phyloP scores from a whole-genome alignment of 495 filamentous ascomycete genomes.

The Tetracladium setigerum region DNA sequence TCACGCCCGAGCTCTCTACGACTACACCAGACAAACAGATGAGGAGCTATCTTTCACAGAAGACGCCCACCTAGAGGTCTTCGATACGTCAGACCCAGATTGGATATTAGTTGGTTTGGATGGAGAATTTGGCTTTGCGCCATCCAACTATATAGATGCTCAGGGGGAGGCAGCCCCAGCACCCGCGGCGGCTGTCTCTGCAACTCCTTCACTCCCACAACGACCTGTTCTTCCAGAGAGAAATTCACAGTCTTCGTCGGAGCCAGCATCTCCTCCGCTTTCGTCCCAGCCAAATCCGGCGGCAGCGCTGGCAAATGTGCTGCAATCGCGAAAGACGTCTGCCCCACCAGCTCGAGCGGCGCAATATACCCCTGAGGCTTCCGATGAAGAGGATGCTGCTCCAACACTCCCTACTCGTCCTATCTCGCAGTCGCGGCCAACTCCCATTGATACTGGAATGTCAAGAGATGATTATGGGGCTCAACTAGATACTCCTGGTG shows the following conservation, averaged over 20 bases:
- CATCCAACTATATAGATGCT: conserved; percentile 91
- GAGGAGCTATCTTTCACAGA: conserved; percentile 95
- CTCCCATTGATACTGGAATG: conserved; percentile 43
- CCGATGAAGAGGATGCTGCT: conserved; percentile 53
- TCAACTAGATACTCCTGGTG: conserved; percentile 23
- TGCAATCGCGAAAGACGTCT: conserved; percentile 12
- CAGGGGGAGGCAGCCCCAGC: conserved; percentile 9
- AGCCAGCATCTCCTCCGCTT: conserved; percentile 15
- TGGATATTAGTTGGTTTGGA: conserved; percentile 89
- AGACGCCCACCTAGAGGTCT: conserved; percentile 76
- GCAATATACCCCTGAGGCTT: conserved; percentile 53
- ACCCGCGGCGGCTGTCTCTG: conserved; percentile 15
- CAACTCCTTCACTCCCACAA: conserved; percentile 34
- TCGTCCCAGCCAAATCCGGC: conserved; percentile 13
- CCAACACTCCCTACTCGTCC: conserved; percentile 65
- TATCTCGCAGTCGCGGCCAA: conserved; percentile 48
- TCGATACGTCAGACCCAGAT: conserved; percentile 86
- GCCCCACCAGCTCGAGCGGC: conserved; percentile 23
- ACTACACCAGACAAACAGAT: conserved; percentile 95
- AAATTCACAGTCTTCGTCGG: neutral
- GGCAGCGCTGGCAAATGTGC: conserved; percentile 22
- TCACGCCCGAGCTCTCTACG: conserved; percentile 81
- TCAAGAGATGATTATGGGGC: conserved; percentile 22
- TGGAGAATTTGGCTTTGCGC: conserved; percentile 88
- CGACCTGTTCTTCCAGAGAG: conserved; percentile 20